phyloP scores from a whole-genome alignment of 225 moss, liverwort and hornwort genomes.

The Antitrichia curtipendula region DNA sequence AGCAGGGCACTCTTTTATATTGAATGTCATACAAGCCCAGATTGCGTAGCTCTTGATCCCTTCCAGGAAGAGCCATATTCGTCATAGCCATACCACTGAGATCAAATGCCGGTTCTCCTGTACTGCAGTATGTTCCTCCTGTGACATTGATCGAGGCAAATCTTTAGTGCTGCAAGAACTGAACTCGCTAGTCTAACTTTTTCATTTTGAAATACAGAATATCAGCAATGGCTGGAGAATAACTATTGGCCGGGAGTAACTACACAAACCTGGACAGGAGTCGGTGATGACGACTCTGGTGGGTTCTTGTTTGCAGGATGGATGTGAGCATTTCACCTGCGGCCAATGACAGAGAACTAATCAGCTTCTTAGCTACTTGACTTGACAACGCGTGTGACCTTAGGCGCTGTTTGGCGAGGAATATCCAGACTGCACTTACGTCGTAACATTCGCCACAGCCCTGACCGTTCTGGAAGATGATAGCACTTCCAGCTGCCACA shows the following conservation, averaged over 20 bases:
- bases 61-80: slow-evolving; percentile 35
- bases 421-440: neutral
- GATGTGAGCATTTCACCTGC: slow-evolving; percentile 36
- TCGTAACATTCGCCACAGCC: slow-evolving; percentile 47
- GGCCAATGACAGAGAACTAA: neutral
- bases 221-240: neutral
- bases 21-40: slow-evolving; percentile 26
- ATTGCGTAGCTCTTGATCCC: slow-evolving; percentile 35
- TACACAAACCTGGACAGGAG: slow-evolving; percentile 26
- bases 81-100: slow-evolving; percentile 48
- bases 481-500: slow-evolving; percentile 35
- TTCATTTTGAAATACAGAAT: neutral
- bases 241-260: neutral
- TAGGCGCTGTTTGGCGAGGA: neutral
- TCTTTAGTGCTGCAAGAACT: neutral
- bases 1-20: slow-evolving; percentile 37
- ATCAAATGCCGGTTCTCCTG: slow-evolving; percentile 43
- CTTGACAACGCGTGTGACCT: neutral
- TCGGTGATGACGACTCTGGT: slow-evolving; percentile 47
- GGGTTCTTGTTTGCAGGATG: slow-evolving; percentile 24
- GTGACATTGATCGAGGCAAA: neutral
- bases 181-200: neutral
- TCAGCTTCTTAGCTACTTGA: neutral
- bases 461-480: slow-evolving; percentile 39
- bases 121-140: slow-evolving; percentile 45